Evolutionary conservation across 768 basidiomycete genomes (phyloP).

Genomic region (Boletus patriciae): DNA sequence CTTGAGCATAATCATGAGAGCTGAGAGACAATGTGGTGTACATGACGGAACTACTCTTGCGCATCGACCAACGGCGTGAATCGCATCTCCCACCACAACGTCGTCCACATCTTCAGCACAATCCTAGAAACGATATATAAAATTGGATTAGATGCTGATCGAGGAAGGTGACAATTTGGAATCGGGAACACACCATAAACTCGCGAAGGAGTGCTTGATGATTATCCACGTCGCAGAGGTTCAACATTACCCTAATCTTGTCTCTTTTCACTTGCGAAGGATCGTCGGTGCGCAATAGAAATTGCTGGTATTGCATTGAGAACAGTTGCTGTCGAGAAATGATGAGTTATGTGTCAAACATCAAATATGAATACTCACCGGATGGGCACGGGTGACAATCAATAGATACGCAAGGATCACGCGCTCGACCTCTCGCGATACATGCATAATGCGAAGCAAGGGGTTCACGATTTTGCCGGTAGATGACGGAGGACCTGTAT

Average conservation of each 20-base stretch:
- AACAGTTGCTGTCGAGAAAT: constrained; percentile 45
- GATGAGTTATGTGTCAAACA: background rate
- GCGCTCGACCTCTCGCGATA: constrained; percentile 71
- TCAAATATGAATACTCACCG: constrained; percentile 49
- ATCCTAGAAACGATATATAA: constrained; percentile 47
- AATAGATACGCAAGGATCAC: constrained; percentile 72
- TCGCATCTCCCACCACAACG: constrained; percentile 64
- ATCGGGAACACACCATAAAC: constrained; percentile 62
- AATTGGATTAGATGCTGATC: background rate
- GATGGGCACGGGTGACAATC: constrained; percentile 58
- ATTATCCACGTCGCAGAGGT: constrained; percentile 64
- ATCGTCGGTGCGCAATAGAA: constrained; percentile 72
- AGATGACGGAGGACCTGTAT: constrained; percentile 60
- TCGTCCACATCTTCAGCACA: constrained; percentile 81
- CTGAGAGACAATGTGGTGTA: constrained; percentile 67
- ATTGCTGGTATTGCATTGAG: constrained; percentile 57
- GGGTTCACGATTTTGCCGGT: constrained; percentile 63
- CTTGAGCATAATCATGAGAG: constrained; percentile 78
- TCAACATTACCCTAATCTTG: constrained; percentile 75
- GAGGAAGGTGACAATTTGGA: background rate
- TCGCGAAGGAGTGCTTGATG: constrained; percentile 74
- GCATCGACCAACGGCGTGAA: constrained; percentile 76
- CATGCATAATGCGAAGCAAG: constrained; percentile 68
- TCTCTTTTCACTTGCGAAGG: constrained; percentile 61
- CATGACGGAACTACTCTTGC: constrained; percentile 69